A percentile compares a stretch with the other conserved stretches of the same genome.
These are phyloP conservation scores for Hericium erinaceus DNA, from an alignment of 768 basidiomycete genomes.

Conservation along the genomic window DNA sequence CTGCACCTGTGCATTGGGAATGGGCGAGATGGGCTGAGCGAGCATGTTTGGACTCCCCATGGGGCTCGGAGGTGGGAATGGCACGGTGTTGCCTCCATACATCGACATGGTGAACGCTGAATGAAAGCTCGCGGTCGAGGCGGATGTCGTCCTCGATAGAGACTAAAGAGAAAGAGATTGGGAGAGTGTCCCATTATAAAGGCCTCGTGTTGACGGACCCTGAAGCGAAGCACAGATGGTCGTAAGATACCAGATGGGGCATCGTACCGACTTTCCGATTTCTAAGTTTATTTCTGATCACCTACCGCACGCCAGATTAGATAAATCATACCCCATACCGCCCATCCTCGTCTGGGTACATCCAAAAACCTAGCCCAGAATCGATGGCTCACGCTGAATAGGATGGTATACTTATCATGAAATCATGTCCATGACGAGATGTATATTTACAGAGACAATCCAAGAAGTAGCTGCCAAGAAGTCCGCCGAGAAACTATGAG, in stretches of 20 bases:
- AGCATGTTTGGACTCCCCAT: conserved; percentile 2
- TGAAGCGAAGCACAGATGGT: background rate
- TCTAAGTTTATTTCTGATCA: background rate
- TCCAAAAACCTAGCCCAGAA: too few relatives aligned
- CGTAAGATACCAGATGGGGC: background rate
- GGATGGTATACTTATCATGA: background rate
- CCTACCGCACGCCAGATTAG: background rate
- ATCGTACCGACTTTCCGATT: background rate
- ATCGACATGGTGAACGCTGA: conserved; percentile 6
- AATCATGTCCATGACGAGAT: background rate
- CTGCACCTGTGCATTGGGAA: conserved; percentile 36
- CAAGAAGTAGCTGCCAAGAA: background rate
- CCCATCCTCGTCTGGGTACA: too few relatives aligned
- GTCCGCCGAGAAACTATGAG: conserved; percentile 25
- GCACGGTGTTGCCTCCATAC: conserved; percentile 9
- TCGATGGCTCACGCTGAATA: too few relatives aligned
- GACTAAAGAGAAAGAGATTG: background rate
- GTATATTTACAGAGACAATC: conserved; percentile 1
- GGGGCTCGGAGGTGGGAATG: conserved; percentile 11
- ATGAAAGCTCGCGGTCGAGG: background rate
- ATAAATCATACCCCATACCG: background rate
- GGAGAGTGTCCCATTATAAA: background rate
- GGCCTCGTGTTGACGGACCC: background rate
- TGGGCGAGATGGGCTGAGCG: conserved; percentile 9
- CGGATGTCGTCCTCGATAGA: background rate